A percentile compares a stretch with the other conserved stretches of the same genome.
Evolutionary conservation across 179 eudicot species (phyloP).

Genomic region (Drosera spatulata): DNA sequence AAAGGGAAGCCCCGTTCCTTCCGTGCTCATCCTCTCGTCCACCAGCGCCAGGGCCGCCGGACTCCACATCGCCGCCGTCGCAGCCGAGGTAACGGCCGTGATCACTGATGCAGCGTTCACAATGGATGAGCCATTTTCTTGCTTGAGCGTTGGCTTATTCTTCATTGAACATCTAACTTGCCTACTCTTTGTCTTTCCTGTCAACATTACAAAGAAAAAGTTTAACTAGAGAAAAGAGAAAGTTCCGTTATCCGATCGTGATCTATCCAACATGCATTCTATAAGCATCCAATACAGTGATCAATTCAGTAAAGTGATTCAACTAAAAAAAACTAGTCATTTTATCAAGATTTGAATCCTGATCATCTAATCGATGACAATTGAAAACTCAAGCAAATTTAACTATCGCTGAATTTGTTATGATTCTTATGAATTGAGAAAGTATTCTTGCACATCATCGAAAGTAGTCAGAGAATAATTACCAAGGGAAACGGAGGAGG

Average conservation of each 20-base stretch:
- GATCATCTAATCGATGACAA: too few relatives aligned
- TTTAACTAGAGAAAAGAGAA: neutral
- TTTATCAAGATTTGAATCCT: too few relatives aligned
- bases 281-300: too few relatives aligned
- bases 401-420: too few relatives aligned
- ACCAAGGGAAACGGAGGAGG: too few relatives aligned
- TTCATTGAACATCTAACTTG: slow-evolving; percentile 63
- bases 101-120: slow-evolving; percentile 45
- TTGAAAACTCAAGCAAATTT: too few relatives aligned
- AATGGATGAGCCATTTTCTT: slow-evolving; percentile 23
- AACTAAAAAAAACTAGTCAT: too few relatives aligned
- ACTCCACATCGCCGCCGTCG: slow-evolving; percentile 53
- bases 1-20: slow-evolving; percentile 88
- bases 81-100: slow-evolving; percentile 32
- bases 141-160: slow-evolving; percentile 13
- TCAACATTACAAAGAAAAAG: slow-evolving; percentile 38
- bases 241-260: neutral
- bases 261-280: too few relatives aligned
- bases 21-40: slow-evolving; percentile 97
- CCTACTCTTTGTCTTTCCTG: slow-evolving; percentile 46
- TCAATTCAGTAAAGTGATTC: too few relatives aligned
- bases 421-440: too few relatives aligned
- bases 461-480: too few relatives aligned
- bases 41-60: slow-evolving; percentile 82
- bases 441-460: too few relatives aligned